Evolutionary conservation across 2,329 filamentous ascomycete species (phyloP), one percentile per base, ranked within the genome.

Genomic region (Aspergillus sergii): DNA sequence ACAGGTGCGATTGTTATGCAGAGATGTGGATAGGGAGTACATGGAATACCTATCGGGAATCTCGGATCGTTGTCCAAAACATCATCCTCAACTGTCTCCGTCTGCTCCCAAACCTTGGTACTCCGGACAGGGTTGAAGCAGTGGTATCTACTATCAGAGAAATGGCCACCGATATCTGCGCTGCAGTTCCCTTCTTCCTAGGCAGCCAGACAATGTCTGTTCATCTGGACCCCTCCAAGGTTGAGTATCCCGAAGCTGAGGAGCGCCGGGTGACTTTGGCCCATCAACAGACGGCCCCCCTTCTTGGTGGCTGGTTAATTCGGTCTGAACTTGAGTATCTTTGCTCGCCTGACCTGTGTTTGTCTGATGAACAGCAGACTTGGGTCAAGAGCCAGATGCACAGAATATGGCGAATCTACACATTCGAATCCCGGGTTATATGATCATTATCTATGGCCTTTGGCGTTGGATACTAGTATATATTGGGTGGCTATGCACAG

Each of bases 21-120:
- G 72, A 75, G 26, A 56, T 74, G 28, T 75, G 72, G 72, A 69
- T 72, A 4, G 70, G 72, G 8, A 62, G 66, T 9, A 74, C 70
- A 1, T 75, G 72, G 73, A 75, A 75, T 36, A 69, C 64, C 4
- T 73, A 71, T 54, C 72, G 73, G n/a, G 72, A 73, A 30, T 73
- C 69, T 14, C 67, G 72, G 11, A 69, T 75, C 19, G 60, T 70
- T 5, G 58, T 73, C 1, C 72, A 72, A 16, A 70, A 66, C 16
- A 73, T 74, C 56, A 74, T 74, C 26, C 63, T 73, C 23, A 61
- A 60, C 9, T 75, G 73, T 60, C 64, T 75, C 12, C 63, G 57
- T 8, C 63, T 70, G 2, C 58, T 71, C 1, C 58, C 66, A 1
- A 43, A 61, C 1, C 34, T 63, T 9, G 59, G 60, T n/a, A 46